phyloP scores from a whole-genome alignment of 345 rosid species.

The Salix koriyanagi region DNA sequence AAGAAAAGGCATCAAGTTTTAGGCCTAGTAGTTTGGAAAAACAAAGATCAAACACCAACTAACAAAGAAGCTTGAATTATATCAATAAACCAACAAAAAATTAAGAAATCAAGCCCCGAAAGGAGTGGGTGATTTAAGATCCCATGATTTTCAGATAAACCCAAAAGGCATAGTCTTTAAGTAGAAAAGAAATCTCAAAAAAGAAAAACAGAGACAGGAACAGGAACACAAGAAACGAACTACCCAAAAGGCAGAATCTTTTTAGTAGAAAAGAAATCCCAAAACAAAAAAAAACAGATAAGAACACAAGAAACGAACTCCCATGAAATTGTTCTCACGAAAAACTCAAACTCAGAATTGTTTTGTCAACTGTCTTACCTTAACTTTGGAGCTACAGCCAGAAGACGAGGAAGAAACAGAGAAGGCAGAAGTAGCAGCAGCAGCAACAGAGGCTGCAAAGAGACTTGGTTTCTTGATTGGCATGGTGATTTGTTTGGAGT shows the following conservation, averaged over 20 bases:
- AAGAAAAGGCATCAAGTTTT: not conserved
- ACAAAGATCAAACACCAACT: not conserved
- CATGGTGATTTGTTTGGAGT: not conserved
- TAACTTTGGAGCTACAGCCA: slow-evolving; percentile 28
- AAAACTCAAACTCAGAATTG: not conserved
- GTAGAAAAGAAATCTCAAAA: not conserved
- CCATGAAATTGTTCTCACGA: not conserved
- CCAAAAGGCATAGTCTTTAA: not conserved
- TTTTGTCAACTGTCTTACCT: slow-evolving; percentile 29
- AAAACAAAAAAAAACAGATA: not conserved
- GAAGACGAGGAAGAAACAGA: slow-evolving; percentile 30
- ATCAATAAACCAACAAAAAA: not conserved
- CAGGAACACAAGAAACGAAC: not conserved
- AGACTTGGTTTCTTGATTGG: slow-evolving; percentile 59
- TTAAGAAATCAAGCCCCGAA: not conserved
- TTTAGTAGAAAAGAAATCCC: too few relatives aligned
- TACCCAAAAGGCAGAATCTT: not conserved
- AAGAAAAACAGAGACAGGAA: not conserved
- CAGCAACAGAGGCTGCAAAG: slow-evolving; percentile 51
- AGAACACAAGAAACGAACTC: not conserved
- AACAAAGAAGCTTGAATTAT: not conserved
- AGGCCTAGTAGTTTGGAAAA: not conserved
- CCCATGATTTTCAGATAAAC: not conserved
- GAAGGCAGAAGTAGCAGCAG: slow-evolving; percentile 45
- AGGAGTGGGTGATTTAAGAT: not conserved